Evolutionary conservation across 768 basidiomycete genomes (phyloP).

Genomic region (Leccinum rimulosum): DNA sequence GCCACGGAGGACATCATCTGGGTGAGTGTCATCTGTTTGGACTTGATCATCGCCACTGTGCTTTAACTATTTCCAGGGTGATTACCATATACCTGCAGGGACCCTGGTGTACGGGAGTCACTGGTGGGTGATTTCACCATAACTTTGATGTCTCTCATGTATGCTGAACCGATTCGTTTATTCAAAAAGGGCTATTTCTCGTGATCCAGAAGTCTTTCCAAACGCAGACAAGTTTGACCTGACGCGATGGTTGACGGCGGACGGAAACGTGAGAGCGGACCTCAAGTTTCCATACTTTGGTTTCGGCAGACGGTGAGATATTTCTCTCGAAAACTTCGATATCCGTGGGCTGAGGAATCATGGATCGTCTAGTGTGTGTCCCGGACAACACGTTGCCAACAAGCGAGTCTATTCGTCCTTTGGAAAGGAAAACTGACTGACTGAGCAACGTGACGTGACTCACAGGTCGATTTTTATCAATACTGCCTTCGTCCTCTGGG

Average conservation of each 20-base stretch:
- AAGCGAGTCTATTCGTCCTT: constrained; percentile 29
- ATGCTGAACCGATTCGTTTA: not conserved
- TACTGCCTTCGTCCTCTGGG: constrained; percentile 55
- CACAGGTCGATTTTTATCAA: not conserved
- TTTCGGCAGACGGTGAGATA: constrained; percentile 39
- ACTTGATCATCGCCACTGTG: not conserved
- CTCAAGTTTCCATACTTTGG: constrained; percentile 50
- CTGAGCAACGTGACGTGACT: constrained; percentile 10
- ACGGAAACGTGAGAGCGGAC: constrained; percentile 38
- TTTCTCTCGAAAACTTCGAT: not conserved
- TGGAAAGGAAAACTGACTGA: not conserved
- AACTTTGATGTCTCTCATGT: not conserved
- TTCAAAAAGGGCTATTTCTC: constrained; percentile 31
- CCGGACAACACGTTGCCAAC: constrained; percentile 53
- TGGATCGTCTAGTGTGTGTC: constrained; percentile 44
- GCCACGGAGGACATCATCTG: constrained; percentile 19
- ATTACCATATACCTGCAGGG: constrained; percentile 19
- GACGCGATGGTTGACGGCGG: constrained; percentile 27
- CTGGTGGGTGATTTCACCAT: constrained; percentile 3
- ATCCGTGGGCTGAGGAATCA: not conserved
- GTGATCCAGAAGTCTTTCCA: constrained; percentile 36
- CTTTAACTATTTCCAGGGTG: constrained; percentile 6
- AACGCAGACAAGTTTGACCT: constrained; percentile 36
- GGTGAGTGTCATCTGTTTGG: constrained; percentile 2
- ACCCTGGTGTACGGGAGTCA: constrained; percentile 16